Evolutionary conservation across 176 grass and related monocot species (phyloP).

Genomic region (Neostapfia colusana): DNA sequence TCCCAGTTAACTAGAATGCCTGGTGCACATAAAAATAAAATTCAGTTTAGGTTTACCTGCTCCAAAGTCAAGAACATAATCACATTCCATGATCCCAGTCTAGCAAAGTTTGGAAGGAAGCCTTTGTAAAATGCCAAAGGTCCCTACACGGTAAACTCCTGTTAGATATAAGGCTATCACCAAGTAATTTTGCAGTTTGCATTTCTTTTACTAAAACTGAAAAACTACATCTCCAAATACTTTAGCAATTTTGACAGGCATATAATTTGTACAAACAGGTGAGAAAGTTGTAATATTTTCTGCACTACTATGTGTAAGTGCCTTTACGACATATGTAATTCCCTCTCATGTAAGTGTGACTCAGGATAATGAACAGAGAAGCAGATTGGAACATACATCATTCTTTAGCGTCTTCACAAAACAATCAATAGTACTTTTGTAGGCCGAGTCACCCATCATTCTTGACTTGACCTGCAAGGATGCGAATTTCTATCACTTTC

Average conservation of each 20-base stretch:
- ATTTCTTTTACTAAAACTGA: not conserved
- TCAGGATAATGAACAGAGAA: conserved; percentile 11
- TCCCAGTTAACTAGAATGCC: not conserved
- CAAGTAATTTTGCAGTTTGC: not conserved
- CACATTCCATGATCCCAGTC: conserved; percentile 96
- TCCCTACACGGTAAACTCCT: conserved; percentile 51
- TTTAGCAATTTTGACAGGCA: not conserved
- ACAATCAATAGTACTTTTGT: conserved; percentile 85
- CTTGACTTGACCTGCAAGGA: conserved; percentile 86
- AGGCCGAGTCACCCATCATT: conserved; percentile 98
- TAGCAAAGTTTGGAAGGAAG: conserved; percentile 88
- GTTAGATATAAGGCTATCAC: conserved; percentile 1
- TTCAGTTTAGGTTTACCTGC: conserved; percentile 56
- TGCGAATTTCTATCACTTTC: conserved; percentile 5
- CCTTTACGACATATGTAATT: not conserved
- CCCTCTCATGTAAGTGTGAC: too few species aligned
- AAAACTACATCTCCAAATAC: conserved; percentile 3
- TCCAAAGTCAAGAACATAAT: conserved; percentile 99
- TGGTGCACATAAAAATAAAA: not conserved
- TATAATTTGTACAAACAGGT: not conserved
- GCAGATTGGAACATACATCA: conserved; percentile 62
- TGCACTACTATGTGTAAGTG: not conserved
- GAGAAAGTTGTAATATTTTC: not conserved
- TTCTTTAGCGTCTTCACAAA: conserved; percentile 95
- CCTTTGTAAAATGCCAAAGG: conserved; percentile 91